Evolutionary conservation across 1,284 basidiomycete genomes (phyloP).

Genomic region (Cutaneotrichosporon cavernicola): DNA sequence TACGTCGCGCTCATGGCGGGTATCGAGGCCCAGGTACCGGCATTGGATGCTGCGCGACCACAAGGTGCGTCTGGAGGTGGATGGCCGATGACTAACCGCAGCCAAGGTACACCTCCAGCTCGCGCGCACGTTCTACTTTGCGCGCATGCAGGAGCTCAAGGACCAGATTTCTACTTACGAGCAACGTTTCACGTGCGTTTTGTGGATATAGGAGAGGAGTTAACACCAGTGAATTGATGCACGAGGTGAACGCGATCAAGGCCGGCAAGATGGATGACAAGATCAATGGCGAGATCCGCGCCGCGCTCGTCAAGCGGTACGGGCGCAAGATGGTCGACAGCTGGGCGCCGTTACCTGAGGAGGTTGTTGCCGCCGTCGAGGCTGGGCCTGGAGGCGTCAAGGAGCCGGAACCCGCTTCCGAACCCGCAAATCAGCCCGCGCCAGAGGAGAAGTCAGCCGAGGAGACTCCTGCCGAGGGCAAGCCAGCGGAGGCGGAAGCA

Average conservation of each 20-base stretch:
- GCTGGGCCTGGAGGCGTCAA: slow-evolving; percentile 28
- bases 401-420: slow-evolving; percentile 8
- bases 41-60: background rate
- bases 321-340: slow-evolving; percentile 43
- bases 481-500: background rate
- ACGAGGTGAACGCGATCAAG: slow-evolving; percentile 63
- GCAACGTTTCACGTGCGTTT: slow-evolving; percentile 67
- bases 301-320: slow-evolving; percentile 40
- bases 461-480: background rate
- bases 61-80: background rate
- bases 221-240: slow-evolving; percentile 33
- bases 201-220: background rate
- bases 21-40: slow-evolving; percentile 67
- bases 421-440: background rate
- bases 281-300: slow-evolving; percentile 56
- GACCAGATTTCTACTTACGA: slow-evolving; percentile 69
- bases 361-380: slow-evolving; percentile 33
- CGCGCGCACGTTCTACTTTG: slow-evolving; percentile 69
- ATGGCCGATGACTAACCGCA: slow-evolving; percentile 21
- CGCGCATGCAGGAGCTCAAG: slow-evolving; percentile 68
- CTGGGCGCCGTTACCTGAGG: slow-evolving; percentile 42
- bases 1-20: slow-evolving; percentile 68
- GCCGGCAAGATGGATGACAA: slow-evolving; percentile 66
- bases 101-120: slow-evolving; percentile 62
- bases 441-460: slow-evolving; percentile 2